Conservation (phyloP, 768 basidiomycete species). For the Boletus sensibilis region DNA sequence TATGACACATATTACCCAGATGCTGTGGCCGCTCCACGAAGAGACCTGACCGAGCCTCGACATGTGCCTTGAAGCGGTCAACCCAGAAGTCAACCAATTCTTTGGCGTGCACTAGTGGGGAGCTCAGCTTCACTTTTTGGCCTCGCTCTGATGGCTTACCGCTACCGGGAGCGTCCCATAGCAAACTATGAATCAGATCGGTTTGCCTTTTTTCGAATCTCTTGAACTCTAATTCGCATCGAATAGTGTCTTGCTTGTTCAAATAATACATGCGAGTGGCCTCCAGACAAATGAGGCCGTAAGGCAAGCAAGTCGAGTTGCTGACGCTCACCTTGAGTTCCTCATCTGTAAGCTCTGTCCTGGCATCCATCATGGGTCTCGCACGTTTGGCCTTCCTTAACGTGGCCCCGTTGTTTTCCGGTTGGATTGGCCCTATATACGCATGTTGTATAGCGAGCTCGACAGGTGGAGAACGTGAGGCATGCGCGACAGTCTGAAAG, state of each 20-base stretch:
- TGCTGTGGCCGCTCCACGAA: neutral
- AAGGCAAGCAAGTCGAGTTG: neutral
- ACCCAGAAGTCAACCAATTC: constrained; percentile 74
- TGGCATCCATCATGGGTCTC: constrained; percentile 61
- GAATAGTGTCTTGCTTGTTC: constrained; percentile 54
- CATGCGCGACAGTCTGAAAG: neutral
- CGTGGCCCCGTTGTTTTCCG: neutral
- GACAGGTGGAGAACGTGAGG: constrained; percentile 1
- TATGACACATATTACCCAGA: constrained; percentile 12
- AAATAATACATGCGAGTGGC: constrained; percentile 66
- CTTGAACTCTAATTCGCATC: constrained; percentile 51
- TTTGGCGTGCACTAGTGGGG: constrained; percentile 56
- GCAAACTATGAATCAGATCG: constrained; percentile 55
- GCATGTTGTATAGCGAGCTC: neutral
- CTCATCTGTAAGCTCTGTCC: constrained; percentile 80
- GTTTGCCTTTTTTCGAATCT: constrained; percentile 54
- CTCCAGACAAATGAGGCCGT: constrained; percentile 32
- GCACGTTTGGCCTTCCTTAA: constrained; percentile 47
- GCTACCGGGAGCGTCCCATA: constrained; percentile 65
- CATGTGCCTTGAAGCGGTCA: constrained; percentile 66
- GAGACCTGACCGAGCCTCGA: constrained; percentile 54
- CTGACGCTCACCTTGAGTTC: constrained; percentile 61
- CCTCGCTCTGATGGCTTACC: constrained; percentile 43
- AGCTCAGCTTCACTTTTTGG: constrained; percentile 3
- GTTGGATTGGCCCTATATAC: neutral